Conservation (phyloP, 1,284 basidiomycete species). For the Caloboletus firmus region DNA sequence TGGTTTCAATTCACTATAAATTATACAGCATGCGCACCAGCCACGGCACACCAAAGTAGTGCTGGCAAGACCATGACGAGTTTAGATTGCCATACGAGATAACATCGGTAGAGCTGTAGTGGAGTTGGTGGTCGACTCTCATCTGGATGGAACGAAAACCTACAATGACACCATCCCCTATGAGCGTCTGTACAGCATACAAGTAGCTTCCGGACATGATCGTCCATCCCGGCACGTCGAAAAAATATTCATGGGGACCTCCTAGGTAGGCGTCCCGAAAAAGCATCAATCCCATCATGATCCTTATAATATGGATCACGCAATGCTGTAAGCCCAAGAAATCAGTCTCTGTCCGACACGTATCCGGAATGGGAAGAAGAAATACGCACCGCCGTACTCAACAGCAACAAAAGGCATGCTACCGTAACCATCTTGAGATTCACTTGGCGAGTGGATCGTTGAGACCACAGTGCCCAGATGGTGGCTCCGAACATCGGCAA, state of each 20-base stretch:
- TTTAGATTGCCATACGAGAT: slow-evolving; percentile 13
- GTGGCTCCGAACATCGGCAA: slow-evolving; percentile 3
- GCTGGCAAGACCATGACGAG: slow-evolving; percentile 10
- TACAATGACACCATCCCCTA: slow-evolving; percentile 30
- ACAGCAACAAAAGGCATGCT: slow-evolving; percentile 1
- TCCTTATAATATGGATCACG: background rate
- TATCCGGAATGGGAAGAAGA: no score
- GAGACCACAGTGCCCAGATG: background rate
- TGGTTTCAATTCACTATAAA: no score
- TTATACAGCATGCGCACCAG: no score
- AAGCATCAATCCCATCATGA: background rate
- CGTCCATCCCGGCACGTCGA: slow-evolving; percentile 24
- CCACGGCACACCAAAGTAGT: slow-evolving; percentile 15
- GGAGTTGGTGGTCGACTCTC: background rate
- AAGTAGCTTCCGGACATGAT: slow-evolving; percentile 28
- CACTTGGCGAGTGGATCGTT: background rate
- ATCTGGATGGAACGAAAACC: background rate
- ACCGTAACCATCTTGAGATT: slow-evolving; percentile 1
- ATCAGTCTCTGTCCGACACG: background rate
- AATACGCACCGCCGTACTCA: slow-evolving; percentile 8
- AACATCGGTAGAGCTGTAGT: slow-evolving; percentile 16
- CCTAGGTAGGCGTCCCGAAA: slow-evolving; percentile 2
- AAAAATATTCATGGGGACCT: slow-evolving; percentile 18
- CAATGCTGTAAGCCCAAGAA: background rate
- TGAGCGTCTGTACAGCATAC: slow-evolving; percentile 31